Conservation (phyloP, 257 asterid species). For the Ballota nigra region DNA sequence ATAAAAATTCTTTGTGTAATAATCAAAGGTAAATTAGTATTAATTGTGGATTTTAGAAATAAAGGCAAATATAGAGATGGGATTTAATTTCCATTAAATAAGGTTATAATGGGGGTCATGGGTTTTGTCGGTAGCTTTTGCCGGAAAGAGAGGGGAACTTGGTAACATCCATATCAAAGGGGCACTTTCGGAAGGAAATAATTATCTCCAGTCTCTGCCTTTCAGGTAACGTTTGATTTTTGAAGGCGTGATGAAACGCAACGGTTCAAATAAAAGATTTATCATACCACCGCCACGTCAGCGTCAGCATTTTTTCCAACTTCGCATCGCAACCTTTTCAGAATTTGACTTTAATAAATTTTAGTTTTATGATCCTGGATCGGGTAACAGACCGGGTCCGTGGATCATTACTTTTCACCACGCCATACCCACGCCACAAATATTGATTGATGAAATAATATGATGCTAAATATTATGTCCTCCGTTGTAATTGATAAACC, state of each 20-base stretch:
- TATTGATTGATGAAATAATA: too few species aligned
- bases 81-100: not conserved
- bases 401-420: not conserved
- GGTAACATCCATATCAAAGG: constrained; percentile 18
- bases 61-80: too few species aligned
- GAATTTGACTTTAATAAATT: constrained; percentile 19
- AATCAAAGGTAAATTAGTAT: too few species aligned
- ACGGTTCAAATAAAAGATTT: constrained; percentile 5
- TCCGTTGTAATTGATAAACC: too few species aligned
- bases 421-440: not conserved
- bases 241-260: constrained; percentile 28
- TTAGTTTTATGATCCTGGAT: not conserved
- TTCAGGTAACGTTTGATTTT: constrained; percentile 19
- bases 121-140: constrained; percentile 34
- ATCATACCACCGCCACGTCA: not conserved
- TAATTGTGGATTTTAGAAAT: too few species aligned
- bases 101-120: not conserved
- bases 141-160: constrained; percentile 25
- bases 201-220: not conserved
- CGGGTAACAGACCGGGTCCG: not conserved
- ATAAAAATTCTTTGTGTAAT: too few species aligned
- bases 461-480: too few species aligned
- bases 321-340: not conserved
- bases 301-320: not conserved
- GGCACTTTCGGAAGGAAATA: constrained; percentile 25